Conservation (phyloP, 257 asterid species). For the Capsicum pubescens region DNA sequence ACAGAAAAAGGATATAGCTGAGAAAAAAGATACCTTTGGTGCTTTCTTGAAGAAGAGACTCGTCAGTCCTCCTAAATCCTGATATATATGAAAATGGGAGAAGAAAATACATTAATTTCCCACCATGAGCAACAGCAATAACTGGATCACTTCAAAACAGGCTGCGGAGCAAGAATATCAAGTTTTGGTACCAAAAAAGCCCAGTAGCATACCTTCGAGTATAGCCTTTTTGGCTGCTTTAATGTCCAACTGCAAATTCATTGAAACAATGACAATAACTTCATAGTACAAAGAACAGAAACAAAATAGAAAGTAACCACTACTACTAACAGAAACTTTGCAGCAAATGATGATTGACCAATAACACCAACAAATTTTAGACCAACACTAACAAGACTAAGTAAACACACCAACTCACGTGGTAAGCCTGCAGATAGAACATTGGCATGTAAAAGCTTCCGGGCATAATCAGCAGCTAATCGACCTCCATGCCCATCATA, state of each 20-base stretch:
- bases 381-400: constrained; percentile 32
- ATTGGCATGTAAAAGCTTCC: constrained; percentile 78
- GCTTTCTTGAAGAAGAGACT: constrained; percentile 81
- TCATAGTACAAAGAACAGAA: constrained; percentile 20
- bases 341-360: constrained; percentile 28
- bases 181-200: not conserved
- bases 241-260: constrained; percentile 77
- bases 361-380: constrained; percentile 38
- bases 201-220: constrained; percentile 60
- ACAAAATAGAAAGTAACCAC: not conserved
- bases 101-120: constrained; percentile 21
- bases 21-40: constrained; percentile 56
- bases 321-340: not conserved
- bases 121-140: not conserved
- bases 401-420: constrained; percentile 99
- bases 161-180: not conserved
- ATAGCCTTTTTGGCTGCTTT: constrained; percentile 81
- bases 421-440: constrained; percentile 95
- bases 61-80: constrained; percentile 84
- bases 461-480: constrained; percentile 83
- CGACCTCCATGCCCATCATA: constrained; percentile 95
- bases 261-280: constrained; percentile 18
- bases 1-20: not conserved
- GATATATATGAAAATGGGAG: constrained; percentile 24
- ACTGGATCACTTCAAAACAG: not conserved